Conservation (phyloP, 2,329 filamentous ascomycete species). For the Penicillium sp. region DNA sequence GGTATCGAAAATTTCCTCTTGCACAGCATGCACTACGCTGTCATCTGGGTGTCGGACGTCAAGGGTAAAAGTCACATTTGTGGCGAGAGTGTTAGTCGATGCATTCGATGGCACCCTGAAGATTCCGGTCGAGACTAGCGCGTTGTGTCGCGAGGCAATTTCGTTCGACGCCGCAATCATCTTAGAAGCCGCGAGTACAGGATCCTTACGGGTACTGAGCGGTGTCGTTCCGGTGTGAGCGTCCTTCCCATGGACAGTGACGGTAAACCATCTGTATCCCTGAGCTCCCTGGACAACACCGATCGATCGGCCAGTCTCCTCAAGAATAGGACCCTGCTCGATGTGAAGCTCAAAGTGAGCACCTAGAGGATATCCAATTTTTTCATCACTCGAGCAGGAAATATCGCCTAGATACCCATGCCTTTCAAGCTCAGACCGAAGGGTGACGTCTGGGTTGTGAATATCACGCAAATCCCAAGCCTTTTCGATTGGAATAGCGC, state of each 20-base stretch:
- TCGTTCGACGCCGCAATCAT: constrained; percentile 65
- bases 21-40: constrained; percentile 55
- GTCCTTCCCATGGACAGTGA: constrained; percentile 64
- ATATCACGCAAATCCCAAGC: constrained; percentile 63
- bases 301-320: constrained; percentile 60
- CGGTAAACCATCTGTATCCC: constrained; percentile 68
- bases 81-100: constrained; percentile 68
- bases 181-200: constrained; percentile 63
- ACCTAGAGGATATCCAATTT: constrained; percentile 58
- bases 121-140: constrained; percentile 66
- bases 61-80: constrained; percentile 63
- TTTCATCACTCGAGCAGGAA: constrained; percentile 41
- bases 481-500: constrained; percentile 58
- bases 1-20: constrained; percentile 53
- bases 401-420: constrained; percentile 66
- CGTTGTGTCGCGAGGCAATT: constrained; percentile 57
- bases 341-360: constrained; percentile 82
- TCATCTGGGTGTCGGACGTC: constrained; percentile 64
- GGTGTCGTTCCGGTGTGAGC: constrained; percentile 72
- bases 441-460: constrained; percentile 55
- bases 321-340: constrained; percentile 73
- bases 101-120: constrained; percentile 60
- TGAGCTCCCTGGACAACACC: constrained; percentile 69
- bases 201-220: constrained; percentile 61
- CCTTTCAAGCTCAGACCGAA: constrained; percentile 63